Evolutionary conservation across 768 basidiomycete genomes (phyloP).

Genomic region (Pleurotus cornucopiae): DNA sequence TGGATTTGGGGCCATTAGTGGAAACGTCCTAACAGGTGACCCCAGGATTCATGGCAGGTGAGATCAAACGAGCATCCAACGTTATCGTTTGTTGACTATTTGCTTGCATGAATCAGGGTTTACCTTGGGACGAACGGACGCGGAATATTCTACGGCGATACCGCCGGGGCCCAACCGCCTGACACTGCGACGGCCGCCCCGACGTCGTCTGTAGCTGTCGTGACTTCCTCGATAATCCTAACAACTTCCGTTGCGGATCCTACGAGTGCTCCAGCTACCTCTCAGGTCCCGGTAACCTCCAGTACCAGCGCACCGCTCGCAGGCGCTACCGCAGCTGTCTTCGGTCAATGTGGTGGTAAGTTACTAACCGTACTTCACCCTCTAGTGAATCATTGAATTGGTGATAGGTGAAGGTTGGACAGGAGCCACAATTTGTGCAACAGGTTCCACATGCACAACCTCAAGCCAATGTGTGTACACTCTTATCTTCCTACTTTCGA

Average conservation of each 20-base stretch:
- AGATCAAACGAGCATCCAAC: slow-evolving; percentile 6
- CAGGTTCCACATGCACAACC: slow-evolving; percentile 30
- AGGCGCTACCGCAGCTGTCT: slow-evolving; percentile 24
- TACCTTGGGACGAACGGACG: slow-evolving; percentile 61
- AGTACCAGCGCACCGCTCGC: slow-evolving; percentile 24
- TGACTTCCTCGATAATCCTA: background rate
- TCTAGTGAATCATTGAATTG: background rate
- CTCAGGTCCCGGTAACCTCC: slow-evolving; percentile 13
- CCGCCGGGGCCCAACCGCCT: slow-evolving; percentile 16
- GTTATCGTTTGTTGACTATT: too few species aligned
- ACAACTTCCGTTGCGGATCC: background rate
- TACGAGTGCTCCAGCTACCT: slow-evolving; percentile 13
- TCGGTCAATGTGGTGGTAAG: slow-evolving; percentile 40
- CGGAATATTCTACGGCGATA: slow-evolving; percentile 50
- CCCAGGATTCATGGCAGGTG: slow-evolving; percentile 52
- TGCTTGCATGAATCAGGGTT: slow-evolving; percentile 30
- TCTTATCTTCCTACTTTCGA: background rate
- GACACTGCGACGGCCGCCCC: slow-evolving; percentile 37
- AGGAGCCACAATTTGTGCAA: slow-evolving; percentile 34
- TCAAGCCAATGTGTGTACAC: slow-evolving; percentile 34
- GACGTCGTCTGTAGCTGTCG: slow-evolving; percentile 34
- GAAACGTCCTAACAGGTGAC: slow-evolving; percentile 48
- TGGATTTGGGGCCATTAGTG: slow-evolving; percentile 48
- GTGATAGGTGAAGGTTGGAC: slow-evolving; percentile 28
- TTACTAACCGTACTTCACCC: background rate